Evolutionary conservation across 495 filamentous ascomycete species (phyloP), one percentile per base, ranked within the genome.

Genomic region (Parathielavia hyrcaniae): DNA sequence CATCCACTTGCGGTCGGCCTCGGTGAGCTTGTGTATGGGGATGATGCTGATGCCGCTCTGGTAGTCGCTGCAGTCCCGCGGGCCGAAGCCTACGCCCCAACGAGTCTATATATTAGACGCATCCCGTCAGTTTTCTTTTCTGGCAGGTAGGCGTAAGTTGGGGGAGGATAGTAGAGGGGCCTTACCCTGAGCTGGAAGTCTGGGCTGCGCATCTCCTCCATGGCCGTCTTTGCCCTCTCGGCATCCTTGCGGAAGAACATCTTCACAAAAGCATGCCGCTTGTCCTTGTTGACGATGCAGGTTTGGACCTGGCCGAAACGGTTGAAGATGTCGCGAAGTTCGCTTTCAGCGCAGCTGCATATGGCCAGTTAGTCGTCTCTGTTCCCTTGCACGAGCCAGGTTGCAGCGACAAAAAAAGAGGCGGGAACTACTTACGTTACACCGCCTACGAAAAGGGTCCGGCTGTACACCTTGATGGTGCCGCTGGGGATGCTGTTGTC

Each of bases 1-100:
- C 85, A 97, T 92, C 95, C 95, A 98, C 70, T 96, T 95, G 35
- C 87, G 81, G 74, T 98, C 93, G 19, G 93, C 95, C 55, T 98
- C 95, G 9, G 93, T 98, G 16, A 98, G 82, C 56, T 90, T 86
- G 60, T 85, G 80, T 66, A 97, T 89, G 2, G 93, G 93, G 58
- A 98, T 97, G 30, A 97, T 73, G 70, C 91, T 97, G 71, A 97
- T 82, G 35, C 93, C 93, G 13, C 84, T 91, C 54, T 85, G 81
- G 71, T 97, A 99, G 69, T 99, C 91, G 69, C 88, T 92, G 77
- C 93, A 99, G 67, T 99, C 95, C 60, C 95, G 88, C 16, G 93
- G 95, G 2, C 93, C 93, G 64, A 95, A 99, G 5, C 93, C 93
- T 38, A 99, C 95, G 61, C 93, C 93, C 93, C 93, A 99, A 50